Percentiles rank a stretch among this genome's conserved stretches.
Conservation (phyloP, 345 rosid species). For the Euclidium syriacum region DNA sequence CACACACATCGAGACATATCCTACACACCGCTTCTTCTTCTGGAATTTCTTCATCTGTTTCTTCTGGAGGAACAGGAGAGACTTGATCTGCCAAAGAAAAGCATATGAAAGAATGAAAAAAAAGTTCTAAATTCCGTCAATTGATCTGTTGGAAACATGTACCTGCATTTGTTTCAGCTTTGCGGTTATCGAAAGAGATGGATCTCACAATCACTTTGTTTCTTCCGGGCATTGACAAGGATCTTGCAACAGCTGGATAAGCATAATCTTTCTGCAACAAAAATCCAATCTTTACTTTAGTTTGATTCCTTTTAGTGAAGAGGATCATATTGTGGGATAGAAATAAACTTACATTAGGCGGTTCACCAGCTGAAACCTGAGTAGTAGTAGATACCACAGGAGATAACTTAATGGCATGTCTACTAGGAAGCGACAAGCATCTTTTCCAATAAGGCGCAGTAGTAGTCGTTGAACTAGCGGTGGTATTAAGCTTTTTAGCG, state of each 20-base stretch:
- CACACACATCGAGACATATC: constrained; percentile 77
- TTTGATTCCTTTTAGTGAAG: neutral
- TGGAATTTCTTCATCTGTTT: constrained; percentile 79
- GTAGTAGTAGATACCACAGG: constrained; percentile 50
- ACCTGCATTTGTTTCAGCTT: constrained; percentile 58
- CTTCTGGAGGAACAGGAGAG: constrained; percentile 43
- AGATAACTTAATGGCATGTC: constrained; percentile 57
- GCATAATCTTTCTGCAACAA: constrained; percentile 51
- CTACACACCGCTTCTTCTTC: constrained; percentile 97
- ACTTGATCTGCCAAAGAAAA: constrained; percentile 49
- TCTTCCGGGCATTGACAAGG: constrained; percentile 72
- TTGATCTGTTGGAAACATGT: constrained; percentile 8
- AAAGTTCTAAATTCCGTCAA: neutral
- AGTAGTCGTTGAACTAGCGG: constrained; percentile 35
- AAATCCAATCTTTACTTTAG: neutral
- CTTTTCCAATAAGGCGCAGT: constrained; percentile 55
- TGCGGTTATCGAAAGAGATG: constrained; percentile 51
- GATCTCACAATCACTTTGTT: constrained; percentile 77
- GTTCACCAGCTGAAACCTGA: constrained; percentile 61
- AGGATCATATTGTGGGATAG: neutral
- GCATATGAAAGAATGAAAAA: neutral
- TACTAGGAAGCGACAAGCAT: constrained; percentile 76
- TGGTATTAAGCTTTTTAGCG: constrained; percentile 41
- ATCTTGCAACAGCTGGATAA: constrained; percentile 58
- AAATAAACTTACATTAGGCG: constrained; percentile 45